These are phyloP conservation scores for Penicillium angulare DNA, from an alignment of 495 filamentous ascomycete genomes.

Conservation along the genomic window DNA sequence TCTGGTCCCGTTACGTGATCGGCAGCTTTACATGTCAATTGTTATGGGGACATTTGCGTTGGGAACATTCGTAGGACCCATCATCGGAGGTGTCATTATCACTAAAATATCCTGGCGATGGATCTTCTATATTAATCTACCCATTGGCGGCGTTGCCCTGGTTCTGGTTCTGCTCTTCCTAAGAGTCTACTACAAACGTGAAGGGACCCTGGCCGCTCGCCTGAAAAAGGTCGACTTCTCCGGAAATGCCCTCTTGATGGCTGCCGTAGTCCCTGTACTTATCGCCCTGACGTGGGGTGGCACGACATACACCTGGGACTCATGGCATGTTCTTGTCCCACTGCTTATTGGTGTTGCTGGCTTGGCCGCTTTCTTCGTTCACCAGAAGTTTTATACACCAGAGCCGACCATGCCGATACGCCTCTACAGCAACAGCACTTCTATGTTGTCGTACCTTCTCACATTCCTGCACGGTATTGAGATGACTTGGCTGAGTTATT, in stretches of 20 bases:
- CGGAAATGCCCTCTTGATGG: constrained; percentile 50
- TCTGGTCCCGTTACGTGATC: constrained; percentile 33
- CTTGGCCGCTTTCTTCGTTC: constrained; percentile 6
- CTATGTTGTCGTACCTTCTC: constrained; percentile 19
- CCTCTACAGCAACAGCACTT: background rate
- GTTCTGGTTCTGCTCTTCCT: constrained; percentile 52
- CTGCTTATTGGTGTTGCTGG: constrained; percentile 19
- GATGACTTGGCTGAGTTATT: constrained; percentile 26
- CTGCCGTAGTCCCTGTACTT: constrained; percentile 42
- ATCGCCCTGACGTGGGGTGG: constrained; percentile 56
- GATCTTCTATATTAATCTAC: constrained; percentile 67
- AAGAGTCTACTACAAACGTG: constrained; percentile 22
- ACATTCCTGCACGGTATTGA: constrained; percentile 41
- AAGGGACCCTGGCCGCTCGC: constrained; percentile 18
- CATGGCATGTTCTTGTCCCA: constrained; percentile 47
- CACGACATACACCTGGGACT: constrained; percentile 48
- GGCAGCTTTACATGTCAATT: constrained; percentile 27
- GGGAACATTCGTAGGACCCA: constrained; percentile 30
- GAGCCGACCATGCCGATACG: background rate
- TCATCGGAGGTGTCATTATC: constrained; percentile 30
- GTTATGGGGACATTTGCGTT: constrained; percentile 17
- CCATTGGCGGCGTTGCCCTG: constrained; percentile 47
- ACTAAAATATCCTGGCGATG: constrained; percentile 48
- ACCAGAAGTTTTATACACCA: constrained; percentile 4
- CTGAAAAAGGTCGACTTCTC: constrained; percentile 49